Conservation (phyloP, 1,139 yeast genomes). For the Scheffersomyces stambukii region DNA sequence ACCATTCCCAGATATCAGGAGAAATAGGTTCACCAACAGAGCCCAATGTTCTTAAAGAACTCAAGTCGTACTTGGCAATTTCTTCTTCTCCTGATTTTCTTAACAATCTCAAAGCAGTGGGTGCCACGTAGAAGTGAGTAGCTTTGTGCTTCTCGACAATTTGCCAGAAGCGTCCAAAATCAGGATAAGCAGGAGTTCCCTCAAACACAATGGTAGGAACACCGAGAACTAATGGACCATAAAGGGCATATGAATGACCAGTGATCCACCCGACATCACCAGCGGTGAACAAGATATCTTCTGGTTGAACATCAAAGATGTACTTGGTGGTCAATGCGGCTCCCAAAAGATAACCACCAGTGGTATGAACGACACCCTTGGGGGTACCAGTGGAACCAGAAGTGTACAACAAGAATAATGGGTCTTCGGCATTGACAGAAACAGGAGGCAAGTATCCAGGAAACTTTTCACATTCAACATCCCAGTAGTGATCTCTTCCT, state of each 20-base stretch:
- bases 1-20: conserved; percentile 99
- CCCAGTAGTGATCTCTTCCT: conserved; percentile 95
- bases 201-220: conserved; percentile 90
- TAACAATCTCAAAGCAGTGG: conserved; percentile 92
- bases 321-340: conserved; percentile 93
- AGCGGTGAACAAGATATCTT: conserved; percentile 90
- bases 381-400: conserved; percentile 98
- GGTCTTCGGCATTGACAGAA: conserved; percentile 88
- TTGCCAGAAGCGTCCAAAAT: conserved; percentile 95
- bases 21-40: conserved; percentile 99
- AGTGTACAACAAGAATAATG: conserved; percentile 87
- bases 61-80: conserved; percentile 79
- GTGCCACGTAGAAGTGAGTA: conserved; percentile 97
- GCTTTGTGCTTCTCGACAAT: conserved; percentile 90
- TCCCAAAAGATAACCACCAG: conserved; percentile 91
- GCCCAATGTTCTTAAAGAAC: conserved; percentile 91
- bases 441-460: conserved; percentile 85
- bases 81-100: conserved; percentile 90
- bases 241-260: conserved; percentile 93
- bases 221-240: conserved; percentile 89
- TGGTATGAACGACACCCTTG: conserved; percentile 94
- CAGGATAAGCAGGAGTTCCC: conserved; percentile 98
- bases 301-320: conserved; percentile 85
- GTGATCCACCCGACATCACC: conserved; percentile 99
- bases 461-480: conserved; percentile 75